phyloP scores from a whole-genome alignment of 129 eudicot species.

The Saposhnikovia divaricata region DNA sequence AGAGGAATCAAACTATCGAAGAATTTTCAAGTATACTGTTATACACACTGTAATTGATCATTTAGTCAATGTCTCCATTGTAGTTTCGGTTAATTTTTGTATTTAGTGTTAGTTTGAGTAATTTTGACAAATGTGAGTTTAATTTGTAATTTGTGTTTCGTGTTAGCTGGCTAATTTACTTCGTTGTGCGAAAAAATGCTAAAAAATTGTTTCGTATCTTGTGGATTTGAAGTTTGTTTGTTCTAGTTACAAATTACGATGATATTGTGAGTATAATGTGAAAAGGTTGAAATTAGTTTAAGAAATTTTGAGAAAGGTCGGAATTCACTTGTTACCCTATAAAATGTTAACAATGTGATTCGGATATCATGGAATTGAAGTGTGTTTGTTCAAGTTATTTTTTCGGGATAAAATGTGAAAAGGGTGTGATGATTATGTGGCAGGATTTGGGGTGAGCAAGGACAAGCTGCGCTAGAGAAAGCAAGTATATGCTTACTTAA shows the following conservation, averaged over 20 bases:
- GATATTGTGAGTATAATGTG: conserved; percentile 1
- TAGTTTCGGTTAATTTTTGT: neutral
- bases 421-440: conserved; percentile 8
- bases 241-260: neutral
- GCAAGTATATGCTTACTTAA: conserved; percentile 92
- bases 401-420: neutral
- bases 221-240: neutral
- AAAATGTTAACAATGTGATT: neutral
- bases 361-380: neutral
- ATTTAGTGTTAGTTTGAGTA: neutral
- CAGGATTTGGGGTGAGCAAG: conserved; percentile 99
- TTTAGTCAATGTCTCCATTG: too few species aligned
- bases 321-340: neutral
- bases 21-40: too few species aligned
- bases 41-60: too few species aligned
- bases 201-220: neutral
- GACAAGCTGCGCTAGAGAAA: conserved; percentile 91
- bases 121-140: neutral
- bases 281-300: neutral
- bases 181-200: neutral
- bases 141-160: neutral
- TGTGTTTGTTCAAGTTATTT: neutral
- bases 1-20: neutral
- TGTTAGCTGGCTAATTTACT: neutral
- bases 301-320: neutral